phyloP scores from a whole-genome alignment of 495 filamentous ascomycete species.

The Penicillium canescens region DNA sequence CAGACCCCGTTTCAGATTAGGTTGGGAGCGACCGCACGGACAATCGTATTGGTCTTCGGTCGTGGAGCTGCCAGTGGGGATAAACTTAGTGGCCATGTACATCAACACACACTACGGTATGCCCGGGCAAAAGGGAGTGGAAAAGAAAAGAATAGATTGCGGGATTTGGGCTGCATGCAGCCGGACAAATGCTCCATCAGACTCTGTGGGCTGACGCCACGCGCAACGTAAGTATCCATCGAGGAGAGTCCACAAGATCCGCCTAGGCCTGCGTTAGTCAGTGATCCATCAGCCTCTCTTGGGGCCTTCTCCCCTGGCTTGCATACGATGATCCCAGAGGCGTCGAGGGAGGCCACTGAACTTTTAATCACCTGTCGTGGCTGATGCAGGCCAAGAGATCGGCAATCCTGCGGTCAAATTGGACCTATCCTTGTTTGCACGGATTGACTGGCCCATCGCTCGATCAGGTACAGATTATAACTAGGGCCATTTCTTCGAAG shows the following conservation, averaged over 20 bases:
- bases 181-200: neutral
- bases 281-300: neutral
- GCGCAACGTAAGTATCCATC: neutral
- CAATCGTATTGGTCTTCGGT: neutral
- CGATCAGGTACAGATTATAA: neutral
- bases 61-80: neutral
- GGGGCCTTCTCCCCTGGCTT: neutral
- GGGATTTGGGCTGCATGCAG: neutral
- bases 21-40: constrained; percentile 12
- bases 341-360: neutral
- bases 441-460: constrained; percentile 1
- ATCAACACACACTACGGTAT: neutral
- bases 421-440: neutral
- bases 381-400: constrained; percentile 7
- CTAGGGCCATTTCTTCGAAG: neutral
- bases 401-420: constrained; percentile 7
- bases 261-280: constrained; percentile 1
- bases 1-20: constrained; percentile 11
- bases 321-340: constrained; percentile 13
- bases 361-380: constrained; percentile 3
- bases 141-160: neutral
- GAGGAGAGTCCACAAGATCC: neutral
- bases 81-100: neutral
- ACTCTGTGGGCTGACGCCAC: neutral
- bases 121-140: neutral